A percentile compares a stretch with the other conserved stretches of the same genome.
These are phyloP conservation scores for Mucuna pruriens DNA, from an alignment of 306 rosid genomes.

Conservation along the genomic window DNA sequence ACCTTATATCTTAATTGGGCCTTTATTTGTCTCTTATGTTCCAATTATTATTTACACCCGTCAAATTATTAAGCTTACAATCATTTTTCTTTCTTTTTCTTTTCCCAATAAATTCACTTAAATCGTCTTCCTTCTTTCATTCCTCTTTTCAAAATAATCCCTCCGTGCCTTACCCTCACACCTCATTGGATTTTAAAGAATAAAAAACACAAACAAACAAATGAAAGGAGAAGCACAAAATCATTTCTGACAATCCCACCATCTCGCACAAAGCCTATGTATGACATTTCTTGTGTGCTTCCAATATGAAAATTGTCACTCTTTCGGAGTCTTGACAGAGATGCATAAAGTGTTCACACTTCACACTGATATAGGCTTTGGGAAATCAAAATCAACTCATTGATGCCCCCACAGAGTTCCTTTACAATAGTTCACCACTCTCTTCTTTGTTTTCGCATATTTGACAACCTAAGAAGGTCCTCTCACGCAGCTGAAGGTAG, in stretches of 20 bases:
- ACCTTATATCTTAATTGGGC: no score
- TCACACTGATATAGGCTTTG: conserved; percentile 14
- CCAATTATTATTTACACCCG: no score
- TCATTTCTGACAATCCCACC: conserved; percentile 52
- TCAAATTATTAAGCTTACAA: no score
- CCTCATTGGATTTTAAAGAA: conserved; percentile 33
- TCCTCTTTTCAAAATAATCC: no score
- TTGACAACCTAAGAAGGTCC: conserved; percentile 10
- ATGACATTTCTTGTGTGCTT: conserved; percentile 22
- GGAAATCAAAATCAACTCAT: conserved; percentile 22
- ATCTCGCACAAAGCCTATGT: conserved; percentile 36
- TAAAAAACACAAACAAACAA: conserved; percentile 42
- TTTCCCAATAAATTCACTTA: no score
- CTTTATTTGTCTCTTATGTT: no score
- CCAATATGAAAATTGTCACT: conserved; percentile 37
- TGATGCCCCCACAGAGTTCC: not conserved
- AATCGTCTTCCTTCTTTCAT: no score
- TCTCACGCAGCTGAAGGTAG: not conserved
- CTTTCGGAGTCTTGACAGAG: conserved; percentile 21
- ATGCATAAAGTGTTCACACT: conserved; percentile 38
- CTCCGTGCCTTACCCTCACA: no score
- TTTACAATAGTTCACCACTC: not conserved
- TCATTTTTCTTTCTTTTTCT: no score
- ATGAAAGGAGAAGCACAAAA: conserved; percentile 38
- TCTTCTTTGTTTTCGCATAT: conserved; percentile 2